These are phyloP conservation scores for Lachnellula subtilissima DNA, from an alignment of 2,329 filamentous ascomycete species.

Conservation along the genomic window DNA sequence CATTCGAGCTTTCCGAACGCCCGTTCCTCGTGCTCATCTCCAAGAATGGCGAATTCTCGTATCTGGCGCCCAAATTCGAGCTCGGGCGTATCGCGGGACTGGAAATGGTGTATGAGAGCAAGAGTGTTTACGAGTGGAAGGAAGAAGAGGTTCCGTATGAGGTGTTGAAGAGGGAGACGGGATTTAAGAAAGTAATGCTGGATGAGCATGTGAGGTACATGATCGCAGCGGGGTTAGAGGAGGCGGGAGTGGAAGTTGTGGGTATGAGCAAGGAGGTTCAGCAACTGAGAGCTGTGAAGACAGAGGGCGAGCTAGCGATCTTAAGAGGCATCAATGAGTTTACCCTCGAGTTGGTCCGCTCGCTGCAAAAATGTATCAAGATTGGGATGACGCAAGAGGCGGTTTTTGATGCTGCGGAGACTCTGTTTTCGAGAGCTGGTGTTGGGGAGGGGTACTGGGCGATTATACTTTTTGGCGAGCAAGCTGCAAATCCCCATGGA, in stretches of 20 bases:
- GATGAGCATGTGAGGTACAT: conserved; percentile 62
- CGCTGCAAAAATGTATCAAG: conserved; percentile 49
- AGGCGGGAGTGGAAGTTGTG: conserved; percentile 48
- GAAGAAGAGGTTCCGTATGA: conserved; percentile 60
- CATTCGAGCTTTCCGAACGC: conserved; percentile 56
- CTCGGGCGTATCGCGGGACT: conserved; percentile 53
- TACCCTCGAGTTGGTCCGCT: conserved; percentile 53
- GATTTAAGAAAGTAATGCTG: conserved; percentile 45
- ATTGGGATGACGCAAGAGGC: conserved; percentile 52
- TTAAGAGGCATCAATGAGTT: conserved; percentile 57
- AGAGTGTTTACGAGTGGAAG: conserved; percentile 55
- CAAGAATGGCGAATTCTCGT: conserved; percentile 48
- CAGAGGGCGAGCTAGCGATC: conserved; percentile 49
- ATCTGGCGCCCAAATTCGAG: conserved; percentile 56
- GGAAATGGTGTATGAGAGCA: conserved; percentile 45
- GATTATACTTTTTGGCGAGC: conserved; percentile 53
- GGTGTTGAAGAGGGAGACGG: conserved; percentile 43
- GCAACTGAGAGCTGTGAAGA: conserved; percentile 54
- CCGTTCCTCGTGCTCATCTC: conserved; percentile 56
- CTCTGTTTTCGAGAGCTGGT: conserved; percentile 43
- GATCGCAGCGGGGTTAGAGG: conserved; percentile 52
- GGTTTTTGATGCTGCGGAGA: conserved; percentile 49
- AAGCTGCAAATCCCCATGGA: conserved; percentile 36
- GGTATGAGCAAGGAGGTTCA: conserved; percentile 50
- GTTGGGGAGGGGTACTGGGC: conserved; percentile 56